These are phyloP conservation scores for Pinus albicaulis DNA, from an alignment of 75 land plant species.

Conservation along the genomic window DNA sequence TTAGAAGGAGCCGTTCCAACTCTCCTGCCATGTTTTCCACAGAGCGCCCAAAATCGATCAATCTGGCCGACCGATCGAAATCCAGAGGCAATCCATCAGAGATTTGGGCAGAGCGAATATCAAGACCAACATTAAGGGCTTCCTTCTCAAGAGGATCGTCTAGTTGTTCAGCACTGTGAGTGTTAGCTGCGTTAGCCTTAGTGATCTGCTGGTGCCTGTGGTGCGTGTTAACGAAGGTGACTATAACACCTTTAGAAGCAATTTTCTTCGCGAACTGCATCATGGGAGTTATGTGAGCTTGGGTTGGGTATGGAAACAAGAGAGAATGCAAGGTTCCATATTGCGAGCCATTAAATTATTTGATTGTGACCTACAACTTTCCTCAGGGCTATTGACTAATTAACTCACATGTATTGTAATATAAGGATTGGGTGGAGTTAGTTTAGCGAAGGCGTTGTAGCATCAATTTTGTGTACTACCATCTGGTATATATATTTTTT, in stretches of 20 bases:
- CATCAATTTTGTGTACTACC: no score
- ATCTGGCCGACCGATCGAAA: not conserved
- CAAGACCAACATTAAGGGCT: not conserved
- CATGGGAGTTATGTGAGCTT: not conserved
- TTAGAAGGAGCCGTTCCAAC: not conserved
- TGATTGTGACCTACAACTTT: no score
- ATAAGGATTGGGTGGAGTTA: no score
- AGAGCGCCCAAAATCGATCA: not conserved
- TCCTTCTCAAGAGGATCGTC: not conserved
- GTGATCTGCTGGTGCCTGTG: not conserved
- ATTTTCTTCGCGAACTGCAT: no score
- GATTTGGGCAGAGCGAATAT: not conserved
- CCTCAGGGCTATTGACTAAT: no score
- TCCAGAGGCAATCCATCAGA: not conserved
- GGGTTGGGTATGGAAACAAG: slow-evolving; percentile 11
- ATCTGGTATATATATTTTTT: no score
- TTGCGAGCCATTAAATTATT: no score
- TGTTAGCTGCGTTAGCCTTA: not conserved
- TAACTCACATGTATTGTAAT: no score
- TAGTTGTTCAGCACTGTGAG: not conserved
- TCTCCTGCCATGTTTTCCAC: slow-evolving; percentile 3
- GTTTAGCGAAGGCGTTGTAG: no score
- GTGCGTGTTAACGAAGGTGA: slow-evolving; percentile 16
- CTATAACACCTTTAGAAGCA: not conserved
- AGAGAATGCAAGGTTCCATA: not conserved